phyloP scores from a whole-genome alignment of 1,284 basidiomycete genomes.

The Wolfiporia cocos region DNA sequence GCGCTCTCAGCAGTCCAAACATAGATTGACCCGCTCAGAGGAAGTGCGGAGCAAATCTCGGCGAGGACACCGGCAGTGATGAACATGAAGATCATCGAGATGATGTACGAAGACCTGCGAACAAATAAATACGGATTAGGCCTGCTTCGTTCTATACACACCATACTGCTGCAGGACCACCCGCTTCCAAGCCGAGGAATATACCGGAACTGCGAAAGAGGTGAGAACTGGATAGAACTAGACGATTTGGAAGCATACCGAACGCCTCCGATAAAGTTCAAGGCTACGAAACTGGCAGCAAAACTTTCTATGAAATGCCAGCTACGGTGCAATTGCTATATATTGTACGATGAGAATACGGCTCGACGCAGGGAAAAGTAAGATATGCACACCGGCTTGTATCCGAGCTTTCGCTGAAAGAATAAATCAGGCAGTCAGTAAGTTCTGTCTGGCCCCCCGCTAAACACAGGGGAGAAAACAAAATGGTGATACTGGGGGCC shows the following conservation, averaged over 20 bases:
- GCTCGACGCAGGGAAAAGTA: slow-evolving; percentile 1
- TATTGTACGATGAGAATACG: slow-evolving; percentile 4
- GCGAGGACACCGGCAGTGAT: slow-evolving; percentile 82
- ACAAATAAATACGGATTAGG: neutral
- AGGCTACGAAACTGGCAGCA: slow-evolving; percentile 76
- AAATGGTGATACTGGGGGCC: slow-evolving; percentile 65
- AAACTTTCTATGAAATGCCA: slow-evolving; percentile 81
- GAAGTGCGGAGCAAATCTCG: slow-evolving; percentile 82
- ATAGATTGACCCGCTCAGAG: slow-evolving; percentile 84
- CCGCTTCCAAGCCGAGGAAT: slow-evolving; percentile 77
- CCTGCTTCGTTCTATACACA: slow-evolving; percentile 20
- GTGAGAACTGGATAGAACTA: slow-evolving; percentile 1
- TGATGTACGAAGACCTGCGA: slow-evolving; percentile 70
- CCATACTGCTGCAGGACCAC: slow-evolving; percentile 82
- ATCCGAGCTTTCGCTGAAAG: slow-evolving; percentile 66
- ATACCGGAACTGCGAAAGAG: slow-evolving; percentile 50
- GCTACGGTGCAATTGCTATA: slow-evolving; percentile 73
- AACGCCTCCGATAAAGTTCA: slow-evolving; percentile 84
- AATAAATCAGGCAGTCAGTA: slow-evolving; percentile 43
- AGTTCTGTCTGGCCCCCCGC: slow-evolving; percentile 29
- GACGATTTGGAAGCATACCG: slow-evolving; percentile 37
- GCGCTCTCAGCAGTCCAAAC: slow-evolving; percentile 88
- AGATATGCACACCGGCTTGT: slow-evolving; percentile 57
- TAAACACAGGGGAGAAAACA: slow-evolving; percentile 26
- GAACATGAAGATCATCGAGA: slow-evolving; percentile 78